These are phyloP conservation scores for Colletotrichum cuscutae DNA, from an alignment of 2,329 filamentous ascomycete species.

Conservation along the genomic window DNA sequence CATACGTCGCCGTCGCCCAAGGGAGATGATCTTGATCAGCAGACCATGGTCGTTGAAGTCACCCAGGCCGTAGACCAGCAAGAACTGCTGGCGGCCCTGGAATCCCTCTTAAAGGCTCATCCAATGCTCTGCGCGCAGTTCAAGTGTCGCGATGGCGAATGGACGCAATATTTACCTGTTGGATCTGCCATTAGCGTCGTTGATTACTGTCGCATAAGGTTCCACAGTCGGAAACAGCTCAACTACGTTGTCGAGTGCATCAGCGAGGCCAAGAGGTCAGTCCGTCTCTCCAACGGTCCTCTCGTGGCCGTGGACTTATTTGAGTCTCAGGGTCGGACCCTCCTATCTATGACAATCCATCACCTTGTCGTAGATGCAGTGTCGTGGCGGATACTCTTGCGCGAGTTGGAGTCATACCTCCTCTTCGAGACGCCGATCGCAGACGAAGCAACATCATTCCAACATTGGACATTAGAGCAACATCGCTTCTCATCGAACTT, in stretches of 20 bases:
- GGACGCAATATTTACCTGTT: background rate
- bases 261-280: slow-evolving; percentile 11
- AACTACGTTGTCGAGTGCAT: slow-evolving; percentile 13
- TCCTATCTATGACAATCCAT: slow-evolving; percentile 46
- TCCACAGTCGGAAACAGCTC: slow-evolving; percentile 11
- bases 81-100: background rate
- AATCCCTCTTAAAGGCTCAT: background rate
- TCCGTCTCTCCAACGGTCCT: background rate
- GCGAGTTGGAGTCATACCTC: slow-evolving; percentile 54
- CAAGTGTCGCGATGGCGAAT: background rate
- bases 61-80: slow-evolving; percentile 3
- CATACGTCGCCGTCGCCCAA: slow-evolving; percentile 5
- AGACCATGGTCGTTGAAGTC: slow-evolving; percentile 9
- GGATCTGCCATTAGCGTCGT: background rate
- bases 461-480: slow-evolving; percentile 3
- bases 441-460: background rate
- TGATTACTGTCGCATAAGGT: background rate
- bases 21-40: slow-evolving; percentile 14
- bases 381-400: slow-evolving; percentile 55
- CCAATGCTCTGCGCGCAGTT: slow-evolving; percentile 19
- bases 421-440: background rate
- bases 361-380: slow-evolving; percentile 56
- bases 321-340: slow-evolving; percentile 28
- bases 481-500: background rate
- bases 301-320: slow-evolving; percentile 8